Evolutionary conservation across 495 filamentous ascomycete genomes (phyloP).

Genomic region (Letharia columbiana): DNA sequence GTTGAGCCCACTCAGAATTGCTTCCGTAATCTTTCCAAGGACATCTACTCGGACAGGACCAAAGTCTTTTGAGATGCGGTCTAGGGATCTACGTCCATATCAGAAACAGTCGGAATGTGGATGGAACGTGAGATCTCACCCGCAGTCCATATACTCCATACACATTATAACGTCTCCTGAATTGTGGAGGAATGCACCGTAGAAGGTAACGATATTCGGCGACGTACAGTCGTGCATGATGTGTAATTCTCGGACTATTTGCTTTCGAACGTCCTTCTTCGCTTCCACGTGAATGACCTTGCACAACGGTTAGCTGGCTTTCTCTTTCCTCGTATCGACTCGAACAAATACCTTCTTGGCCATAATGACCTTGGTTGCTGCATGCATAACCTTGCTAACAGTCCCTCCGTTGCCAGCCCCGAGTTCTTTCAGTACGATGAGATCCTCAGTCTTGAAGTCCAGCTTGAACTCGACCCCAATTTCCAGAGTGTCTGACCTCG

Average conservation of each 20-base stretch:
- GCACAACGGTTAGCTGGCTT: not conserved
- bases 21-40: slow-evolving; percentile 96
- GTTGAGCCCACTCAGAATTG: slow-evolving; percentile 84
- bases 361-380: slow-evolving; percentile 92
- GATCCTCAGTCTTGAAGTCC: slow-evolving; percentile 83
- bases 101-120: slow-evolving; percentile 28
- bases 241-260: slow-evolving; percentile 90
- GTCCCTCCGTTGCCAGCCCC: slow-evolving; percentile 95
- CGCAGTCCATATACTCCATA: slow-evolving; percentile 99
- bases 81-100: slow-evolving; percentile 63
- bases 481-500: slow-evolving; percentile 71
- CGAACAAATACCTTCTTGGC: slow-evolving; percentile 71
- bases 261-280: slow-evolving; percentile 89
- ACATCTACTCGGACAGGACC: slow-evolving; percentile 97
- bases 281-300: slow-evolving; percentile 98
- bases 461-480: slow-evolving; percentile 95
- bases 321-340: not conserved
- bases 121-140: slow-evolving; percentile 51
- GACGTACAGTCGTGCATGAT: slow-evolving; percentile 98
- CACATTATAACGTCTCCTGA: slow-evolving; percentile 96
- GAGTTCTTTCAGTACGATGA: slow-evolving; percentile 87
- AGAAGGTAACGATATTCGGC: slow-evolving; percentile 92
- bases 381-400: slow-evolving; percentile 94
- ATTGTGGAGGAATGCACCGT: slow-evolving; percentile 93
- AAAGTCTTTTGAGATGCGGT: slow-evolving; percentile 86